phyloP scores from a whole-genome alignment of 306 rosid genomes.

The Cucumis sativus region Cucumber_9930_V3 NC_026661.2:8713001-8713500 shows the following conservation, averaged over 20 bases:
- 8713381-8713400: constrained; percentile 67
- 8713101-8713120: constrained; percentile 63
- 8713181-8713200: constrained; percentile 70
- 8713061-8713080: constrained; percentile 62
- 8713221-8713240: constrained; percentile 42
- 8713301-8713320: constrained; percentile 40
- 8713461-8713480: constrained; percentile 88
- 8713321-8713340: constrained; percentile 84
- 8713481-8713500: constrained; percentile 54
- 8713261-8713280: constrained; percentile 76
- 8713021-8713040: not conserved
- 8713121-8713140: constrained; percentile 77
- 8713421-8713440: constrained; percentile 78
- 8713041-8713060: constrained; percentile 20
- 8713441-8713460: constrained; percentile 81
- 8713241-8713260: constrained; percentile 80
- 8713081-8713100: constrained; percentile 95
- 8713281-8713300: constrained; percentile 41
- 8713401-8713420: constrained; percentile 82
- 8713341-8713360: constrained; percentile 89
- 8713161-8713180: constrained; percentile 83
- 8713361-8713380: constrained; percentile 51
- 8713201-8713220: constrained; percentile 83
- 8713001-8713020: not conserved
- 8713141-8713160: constrained; percentile 93